A percentile compares a stretch with the other conserved stretches of the same genome.
These are phyloP conservation scores for Phialemoniopsis sp. DNA, from an alignment of 2,329 filamentous ascomycete genomes.

Conservation along the genomic window DNA sequence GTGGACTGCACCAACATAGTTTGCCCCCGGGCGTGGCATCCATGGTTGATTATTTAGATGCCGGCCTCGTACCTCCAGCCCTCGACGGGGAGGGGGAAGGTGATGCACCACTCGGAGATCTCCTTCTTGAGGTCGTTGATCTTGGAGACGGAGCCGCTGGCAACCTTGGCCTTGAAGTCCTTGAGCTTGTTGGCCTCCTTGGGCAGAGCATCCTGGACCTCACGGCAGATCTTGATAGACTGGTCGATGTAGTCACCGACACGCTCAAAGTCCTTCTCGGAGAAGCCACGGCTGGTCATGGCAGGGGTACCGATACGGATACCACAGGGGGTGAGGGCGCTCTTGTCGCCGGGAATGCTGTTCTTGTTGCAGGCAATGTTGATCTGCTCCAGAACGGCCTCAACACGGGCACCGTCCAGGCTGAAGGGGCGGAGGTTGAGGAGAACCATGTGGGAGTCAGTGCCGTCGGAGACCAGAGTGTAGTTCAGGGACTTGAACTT, in stretches of 20 bases:
- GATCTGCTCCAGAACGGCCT: slow-evolving; percentile 94
- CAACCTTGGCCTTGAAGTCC: slow-evolving; percentile 96
- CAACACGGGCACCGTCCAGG: slow-evolving; percentile 91
- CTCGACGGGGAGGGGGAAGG: slow-evolving; percentile 89
- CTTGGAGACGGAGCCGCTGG: slow-evolving; percentile 70
- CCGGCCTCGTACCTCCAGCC: slow-evolving; percentile 61
- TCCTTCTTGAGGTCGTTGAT: slow-evolving; percentile 86
- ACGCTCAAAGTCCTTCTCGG: slow-evolving; percentile 84
- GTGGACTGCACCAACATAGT: no score
- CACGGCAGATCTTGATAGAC: slow-evolving; percentile 84
- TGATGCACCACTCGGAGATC: slow-evolving; percentile 80
- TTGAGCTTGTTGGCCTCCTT: slow-evolving; percentile 99
- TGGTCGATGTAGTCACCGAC: slow-evolving; percentile 88
- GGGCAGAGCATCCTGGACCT: slow-evolving; percentile 77
- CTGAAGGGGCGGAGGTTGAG: slow-evolving; percentile 83
- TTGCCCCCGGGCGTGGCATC: background rate
- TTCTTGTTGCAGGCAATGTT: slow-evolving; percentile 99
- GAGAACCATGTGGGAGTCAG: slow-evolving; percentile 96
- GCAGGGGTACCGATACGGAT: slow-evolving; percentile 95
- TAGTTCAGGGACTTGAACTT: slow-evolving; percentile 85
- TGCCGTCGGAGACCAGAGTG: slow-evolving; percentile 92
- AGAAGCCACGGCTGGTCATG: slow-evolving; percentile 95
- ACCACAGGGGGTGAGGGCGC: slow-evolving; percentile 88
- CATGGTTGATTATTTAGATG: slow-evolving; percentile 33
- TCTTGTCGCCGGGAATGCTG: slow-evolving; percentile 96